Conservation (phyloP, 2,329 filamentous ascomycete genomes). For the Bipolaris cookei region DNA sequence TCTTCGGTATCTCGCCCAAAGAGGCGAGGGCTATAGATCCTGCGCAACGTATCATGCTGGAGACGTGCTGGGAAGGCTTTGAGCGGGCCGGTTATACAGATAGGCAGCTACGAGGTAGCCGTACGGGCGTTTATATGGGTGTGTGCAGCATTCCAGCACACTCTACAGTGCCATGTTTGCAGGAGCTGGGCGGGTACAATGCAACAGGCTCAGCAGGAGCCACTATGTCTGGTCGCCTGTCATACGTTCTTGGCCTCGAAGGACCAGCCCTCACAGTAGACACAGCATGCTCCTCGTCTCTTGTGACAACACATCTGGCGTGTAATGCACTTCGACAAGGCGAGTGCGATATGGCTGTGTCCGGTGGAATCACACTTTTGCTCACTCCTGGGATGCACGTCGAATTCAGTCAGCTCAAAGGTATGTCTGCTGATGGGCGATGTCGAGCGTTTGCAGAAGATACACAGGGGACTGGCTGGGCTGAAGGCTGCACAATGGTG, state of each 20-base stretch:
- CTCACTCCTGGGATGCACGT: not conserved
- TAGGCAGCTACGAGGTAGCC: not conserved
- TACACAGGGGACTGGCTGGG: not conserved
- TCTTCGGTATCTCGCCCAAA: not conserved
- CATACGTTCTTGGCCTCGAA: not conserved
- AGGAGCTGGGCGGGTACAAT: not conserved
- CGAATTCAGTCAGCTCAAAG: not conserved
- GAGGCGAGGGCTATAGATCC: not conserved
- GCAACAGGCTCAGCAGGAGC: not conserved
- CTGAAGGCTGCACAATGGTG: not conserved
- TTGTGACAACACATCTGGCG: not conserved
- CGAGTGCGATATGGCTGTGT: not conserved
- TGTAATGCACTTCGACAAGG: not conserved
- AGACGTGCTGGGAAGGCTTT: not conserved
- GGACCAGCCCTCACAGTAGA: not conserved
- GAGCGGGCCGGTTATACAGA: not conserved
- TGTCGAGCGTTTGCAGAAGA: not conserved
- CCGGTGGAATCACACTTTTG: not conserved
- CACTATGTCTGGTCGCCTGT: not conserved
- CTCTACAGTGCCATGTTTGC: not conserved
- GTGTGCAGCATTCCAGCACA: not conserved
- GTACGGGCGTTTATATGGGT: not conserved
- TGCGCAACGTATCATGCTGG: not conserved
- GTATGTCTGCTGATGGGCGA: not conserved
- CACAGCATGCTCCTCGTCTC: not conserved